A percentile compares a stretch with the other conserved stretches of the same genome.
phyloP scores from a whole-genome alignment of 352 stramenopile genomes.

The Paralagenidium karlingii region DNA sequence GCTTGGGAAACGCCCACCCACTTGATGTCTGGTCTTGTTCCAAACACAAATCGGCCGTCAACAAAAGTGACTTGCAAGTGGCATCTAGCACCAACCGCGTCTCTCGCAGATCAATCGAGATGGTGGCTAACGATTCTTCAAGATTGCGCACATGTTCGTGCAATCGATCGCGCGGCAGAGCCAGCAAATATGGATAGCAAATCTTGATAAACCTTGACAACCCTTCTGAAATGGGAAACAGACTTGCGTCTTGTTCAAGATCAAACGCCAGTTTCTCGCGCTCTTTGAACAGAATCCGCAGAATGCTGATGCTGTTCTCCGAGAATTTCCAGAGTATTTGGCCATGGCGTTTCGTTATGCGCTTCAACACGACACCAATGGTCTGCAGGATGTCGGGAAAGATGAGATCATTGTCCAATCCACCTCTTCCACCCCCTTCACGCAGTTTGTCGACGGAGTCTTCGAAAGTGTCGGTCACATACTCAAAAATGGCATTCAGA shows the following conservation, averaged over 20 bases:
- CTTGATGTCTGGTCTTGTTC: background rate
- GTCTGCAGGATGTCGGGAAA: background rate
- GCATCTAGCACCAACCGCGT: slow-evolving; percentile 24
- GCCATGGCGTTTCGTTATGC: background rate
- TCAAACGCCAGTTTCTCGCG: too few relatives aligned
- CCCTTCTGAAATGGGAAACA: background rate
- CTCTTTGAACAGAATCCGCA: too few relatives aligned
- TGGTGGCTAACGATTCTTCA: slow-evolving; percentile 9
- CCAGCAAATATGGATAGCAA: slow-evolving; percentile 64
- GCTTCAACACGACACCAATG: too few relatives aligned
- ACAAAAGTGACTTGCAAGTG: slow-evolving; percentile 35
- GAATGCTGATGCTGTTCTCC: background rate
- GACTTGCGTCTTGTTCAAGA: background rate
- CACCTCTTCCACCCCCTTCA: too few relatives aligned
- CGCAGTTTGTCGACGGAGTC: too few relatives aligned
- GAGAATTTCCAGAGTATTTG: background rate
- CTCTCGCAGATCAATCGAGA: slow-evolving; percentile 8
- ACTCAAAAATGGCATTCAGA: slow-evolving; percentile 3
- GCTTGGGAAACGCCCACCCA: slow-evolving; percentile 13
- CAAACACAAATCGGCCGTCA: slow-evolving; percentile 10
- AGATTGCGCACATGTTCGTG: slow-evolving; percentile 20
- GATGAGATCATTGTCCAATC: too few relatives aligned
- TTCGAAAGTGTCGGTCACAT: slow-evolving; percentile 11
- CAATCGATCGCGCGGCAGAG: slow-evolving; percentile 27
- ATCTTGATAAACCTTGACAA: slow-evolving; percentile 32